Evolutionary conservation across 345 rosid species (phyloP).

Genomic region (Iberis pinnata): DNA sequence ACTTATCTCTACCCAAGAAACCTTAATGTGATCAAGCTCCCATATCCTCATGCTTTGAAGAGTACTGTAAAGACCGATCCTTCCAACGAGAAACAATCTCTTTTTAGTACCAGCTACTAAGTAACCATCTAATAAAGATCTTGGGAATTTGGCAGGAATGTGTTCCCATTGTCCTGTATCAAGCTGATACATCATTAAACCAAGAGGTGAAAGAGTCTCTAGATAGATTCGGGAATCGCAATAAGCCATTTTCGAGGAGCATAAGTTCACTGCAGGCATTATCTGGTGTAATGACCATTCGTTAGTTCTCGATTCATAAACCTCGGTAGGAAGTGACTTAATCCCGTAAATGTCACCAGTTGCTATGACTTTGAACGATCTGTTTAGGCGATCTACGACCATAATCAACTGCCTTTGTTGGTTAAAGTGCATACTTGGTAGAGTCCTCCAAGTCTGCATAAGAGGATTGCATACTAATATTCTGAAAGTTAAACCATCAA

Average conservation of each 20-base stretch:
- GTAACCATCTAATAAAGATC: constrained; percentile 87
- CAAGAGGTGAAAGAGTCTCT: constrained; percentile 94
- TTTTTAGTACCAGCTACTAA: constrained; percentile 91
- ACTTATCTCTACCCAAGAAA: constrained; percentile 82
- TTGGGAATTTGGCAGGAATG: constrained; percentile 87
- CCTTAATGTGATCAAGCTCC: constrained; percentile 83
- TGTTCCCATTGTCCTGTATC: constrained; percentile 86
- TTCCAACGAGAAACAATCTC: constrained; percentile 82
- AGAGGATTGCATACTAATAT: constrained; percentile 85
- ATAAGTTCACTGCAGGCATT: constrained; percentile 92
- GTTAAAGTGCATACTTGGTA: constrained; percentile 80
- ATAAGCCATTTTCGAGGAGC: constrained; percentile 92
- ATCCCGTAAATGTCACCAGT: constrained; percentile 82
- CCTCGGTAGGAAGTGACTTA: constrained; percentile 85
- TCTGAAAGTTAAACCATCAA: constrained; percentile 71
- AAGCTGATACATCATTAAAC: constrained; percentile 83
- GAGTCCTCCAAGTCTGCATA: constrained; percentile 70
- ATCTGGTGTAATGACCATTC: constrained; percentile 74
- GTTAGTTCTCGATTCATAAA: constrained; percentile 75
- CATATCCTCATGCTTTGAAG: constrained; percentile 94
- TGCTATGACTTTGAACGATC: constrained; percentile 83
- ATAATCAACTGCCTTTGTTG: constrained; percentile 83
- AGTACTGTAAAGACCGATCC: constrained; percentile 92
- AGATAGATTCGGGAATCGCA: constrained; percentile 82
- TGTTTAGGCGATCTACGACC: constrained; percentile 70